Conservation (phyloP, 179 eudicot species). For the Drosera spatulata region DNA sequence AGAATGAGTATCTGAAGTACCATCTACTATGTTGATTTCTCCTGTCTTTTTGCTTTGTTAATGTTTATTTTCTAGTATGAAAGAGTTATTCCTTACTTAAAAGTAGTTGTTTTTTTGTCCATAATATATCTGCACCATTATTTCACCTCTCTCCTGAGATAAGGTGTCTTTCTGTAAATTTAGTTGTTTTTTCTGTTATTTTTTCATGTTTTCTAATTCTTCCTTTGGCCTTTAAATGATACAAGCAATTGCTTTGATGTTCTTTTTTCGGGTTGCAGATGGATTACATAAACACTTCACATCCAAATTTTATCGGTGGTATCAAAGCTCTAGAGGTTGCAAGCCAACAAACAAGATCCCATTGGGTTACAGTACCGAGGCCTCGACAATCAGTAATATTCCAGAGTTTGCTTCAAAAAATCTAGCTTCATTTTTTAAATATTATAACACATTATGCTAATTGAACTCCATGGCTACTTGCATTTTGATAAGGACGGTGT, state of each 20-base stretch:
- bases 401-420: neutral
- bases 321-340: conserved; percentile 79
- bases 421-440: neutral
- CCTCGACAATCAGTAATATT: conserved; percentile 49
- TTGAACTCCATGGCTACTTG: conserved; percentile 5
- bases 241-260: neutral
- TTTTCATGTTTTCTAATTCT: neutral
- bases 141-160: too few relatives aligned
- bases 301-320: conserved; percentile 89
- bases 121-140: too few relatives aligned
- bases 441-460: neutral
- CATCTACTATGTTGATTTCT: neutral
- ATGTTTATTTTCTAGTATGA: too few relatives aligned
- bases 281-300: conserved; percentile 98
- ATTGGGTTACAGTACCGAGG: conserved; percentile 31
- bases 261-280: conserved; percentile 29
- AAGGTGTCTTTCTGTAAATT: too few relatives aligned
- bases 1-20: neutral
- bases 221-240: neutral
- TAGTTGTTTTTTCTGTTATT: too few relatives aligned
- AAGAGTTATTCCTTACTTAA: too few relatives aligned
- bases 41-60: too few relatives aligned
- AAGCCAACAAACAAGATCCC: conserved; percentile 49
- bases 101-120: too few relatives aligned
- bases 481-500: conserved; percentile 36